Evolutionary conservation across 345 rosid species (phyloP).

Genomic region (Eucalyptus cloeziana): DNA sequence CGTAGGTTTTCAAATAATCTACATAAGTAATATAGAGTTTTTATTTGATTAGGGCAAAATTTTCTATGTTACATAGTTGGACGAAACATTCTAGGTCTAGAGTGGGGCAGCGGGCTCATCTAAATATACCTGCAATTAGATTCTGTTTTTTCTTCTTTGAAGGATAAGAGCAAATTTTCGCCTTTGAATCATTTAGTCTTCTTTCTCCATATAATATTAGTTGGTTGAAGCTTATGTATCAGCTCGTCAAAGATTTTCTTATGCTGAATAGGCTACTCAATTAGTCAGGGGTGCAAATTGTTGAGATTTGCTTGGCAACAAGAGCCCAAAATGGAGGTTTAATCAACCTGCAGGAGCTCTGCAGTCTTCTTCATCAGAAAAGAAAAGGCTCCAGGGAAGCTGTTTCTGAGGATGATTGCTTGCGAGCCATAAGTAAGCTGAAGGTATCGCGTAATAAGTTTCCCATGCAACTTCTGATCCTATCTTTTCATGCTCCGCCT

Average conservation of each 20-base stretch:
- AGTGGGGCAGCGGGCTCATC: not conserved
- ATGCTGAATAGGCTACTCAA: constrained; percentile 7
- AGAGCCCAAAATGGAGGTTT: constrained; percentile 85
- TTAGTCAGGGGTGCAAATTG: constrained; percentile 84
- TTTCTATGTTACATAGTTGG: not conserved
- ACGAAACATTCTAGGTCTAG: not conserved
- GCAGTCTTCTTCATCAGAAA: constrained; percentile 56
- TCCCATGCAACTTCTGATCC: not conserved
- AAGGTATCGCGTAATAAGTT: constrained; percentile 28
- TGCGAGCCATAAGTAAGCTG: constrained; percentile 89
- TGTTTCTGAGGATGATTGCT: constrained; percentile 89
- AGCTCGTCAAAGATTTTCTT: not conserved
- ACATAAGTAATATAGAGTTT: not conserved
- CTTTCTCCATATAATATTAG: not conserved
- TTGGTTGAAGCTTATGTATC: not conserved
- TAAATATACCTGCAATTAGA: not conserved
- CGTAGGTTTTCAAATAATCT: not conserved
- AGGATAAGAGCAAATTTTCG: not conserved
- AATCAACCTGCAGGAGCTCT: constrained; percentile 77
- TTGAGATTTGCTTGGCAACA: constrained; percentile 88
- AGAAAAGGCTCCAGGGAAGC: constrained; percentile 70
- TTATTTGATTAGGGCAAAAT: not conserved
- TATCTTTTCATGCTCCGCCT: not conserved
- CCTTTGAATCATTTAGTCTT: not conserved
- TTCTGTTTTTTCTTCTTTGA: not conserved